These are phyloP conservation scores for Cyberlindnera subsufficiens DNA, from an alignment of 805 yeast species.

Conservation along the genomic window DNA sequence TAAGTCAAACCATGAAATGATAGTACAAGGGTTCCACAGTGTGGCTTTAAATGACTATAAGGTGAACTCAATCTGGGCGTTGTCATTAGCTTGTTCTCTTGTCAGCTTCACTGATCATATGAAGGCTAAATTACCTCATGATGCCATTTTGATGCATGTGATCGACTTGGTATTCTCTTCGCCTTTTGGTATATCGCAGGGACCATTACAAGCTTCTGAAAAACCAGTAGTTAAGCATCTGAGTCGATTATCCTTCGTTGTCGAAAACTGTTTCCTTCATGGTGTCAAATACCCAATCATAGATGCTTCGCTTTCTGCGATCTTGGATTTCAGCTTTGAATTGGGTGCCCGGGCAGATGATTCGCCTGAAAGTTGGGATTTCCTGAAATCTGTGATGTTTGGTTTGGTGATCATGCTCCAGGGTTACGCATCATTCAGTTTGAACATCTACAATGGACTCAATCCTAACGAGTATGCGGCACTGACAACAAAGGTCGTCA, in stretches of 20 bases:
- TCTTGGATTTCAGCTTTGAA: constrained; percentile 9
- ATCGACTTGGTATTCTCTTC: constrained; percentile 18
- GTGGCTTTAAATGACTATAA: constrained; percentile 18
- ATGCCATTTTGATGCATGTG: constrained; percentile 12
- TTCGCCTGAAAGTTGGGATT: constrained; percentile 28
- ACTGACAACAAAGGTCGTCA: constrained; percentile 29
- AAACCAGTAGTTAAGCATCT: constrained; percentile 43
- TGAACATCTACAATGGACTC: constrained; percentile 22
- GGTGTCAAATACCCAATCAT: constrained; percentile 14
- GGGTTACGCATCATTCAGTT: constrained; percentile 36
- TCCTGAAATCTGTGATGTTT: constrained; percentile 38
- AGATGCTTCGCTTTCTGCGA: constrained; percentile 9
- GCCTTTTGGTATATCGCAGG: constrained; percentile 14
- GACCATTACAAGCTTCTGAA: constrained; percentile 2
- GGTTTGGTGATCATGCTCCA: constrained; percentile 45
- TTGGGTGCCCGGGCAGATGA: constrained; percentile 5
- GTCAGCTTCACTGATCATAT: constrained; percentile 13
- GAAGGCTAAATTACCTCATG: constrained; percentile 17
- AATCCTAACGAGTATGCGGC: constrained; percentile 11
- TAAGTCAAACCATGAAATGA: constrained; percentile 27
- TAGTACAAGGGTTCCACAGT: constrained; percentile 7
- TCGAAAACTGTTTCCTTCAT: constrained; percentile 31
- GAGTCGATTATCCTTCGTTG: constrained; percentile 40
- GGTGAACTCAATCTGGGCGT: constrained; percentile 9
- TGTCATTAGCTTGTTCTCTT: constrained; percentile 17